phyloP scores from a whole-genome alignment of 2,329 filamentous ascomycete genomes.

The Pseudocercospora pini-densiflorae region DNA sequence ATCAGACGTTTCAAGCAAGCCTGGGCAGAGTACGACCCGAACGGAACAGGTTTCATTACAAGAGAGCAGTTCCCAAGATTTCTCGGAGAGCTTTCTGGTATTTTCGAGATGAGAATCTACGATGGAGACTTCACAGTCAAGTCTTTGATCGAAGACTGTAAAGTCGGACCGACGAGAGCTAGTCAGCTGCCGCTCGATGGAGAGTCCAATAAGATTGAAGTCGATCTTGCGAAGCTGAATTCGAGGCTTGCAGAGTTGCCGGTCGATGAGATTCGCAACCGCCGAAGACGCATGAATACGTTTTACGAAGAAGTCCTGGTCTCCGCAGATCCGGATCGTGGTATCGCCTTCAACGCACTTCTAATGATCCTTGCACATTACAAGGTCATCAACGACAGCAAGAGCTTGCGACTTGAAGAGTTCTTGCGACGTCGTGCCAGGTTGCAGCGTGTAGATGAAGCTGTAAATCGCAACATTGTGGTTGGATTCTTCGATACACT shows the following conservation, averaged over 20 bases:
- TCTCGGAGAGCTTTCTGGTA: slow-evolving; percentile 85
- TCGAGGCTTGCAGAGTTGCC: slow-evolving; percentile 74
- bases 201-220: slow-evolving; percentile 42
- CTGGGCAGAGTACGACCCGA: slow-evolving; percentile 93
- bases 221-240: slow-evolving; percentile 79
- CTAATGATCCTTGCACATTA: slow-evolving; percentile 97
- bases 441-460: slow-evolving; percentile 92
- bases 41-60: slow-evolving; percentile 87
- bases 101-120: slow-evolving; percentile 98
- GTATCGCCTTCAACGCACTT: slow-evolving; percentile 89
- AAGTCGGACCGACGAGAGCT: slow-evolving; percentile 56
- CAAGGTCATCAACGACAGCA: slow-evolving; percentile 98
- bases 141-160: slow-evolving; percentile 85
- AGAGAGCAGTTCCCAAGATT: slow-evolving; percentile 89
- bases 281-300: slow-evolving; percentile 81
- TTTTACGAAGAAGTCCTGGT: slow-evolving; percentile 98
- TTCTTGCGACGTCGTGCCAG: slow-evolving; percentile 88
- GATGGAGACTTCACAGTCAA: slow-evolving; percentile 85
- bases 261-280: slow-evolving; percentile 71
- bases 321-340: slow-evolving; percentile 84
- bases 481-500: slow-evolving; percentile 95
- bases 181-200: slow-evolving; percentile 55
- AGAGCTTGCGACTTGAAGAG: slow-evolving; percentile 92
- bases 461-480: slow-evolving; percentile 86
- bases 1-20: slow-evolving; percentile 97